Percentiles rank a stretch among this genome's conserved stretches.
phyloP scores from a whole-genome alignment of 2,329 filamentous ascomycete species.

The Xylaria sp. region DNA sequence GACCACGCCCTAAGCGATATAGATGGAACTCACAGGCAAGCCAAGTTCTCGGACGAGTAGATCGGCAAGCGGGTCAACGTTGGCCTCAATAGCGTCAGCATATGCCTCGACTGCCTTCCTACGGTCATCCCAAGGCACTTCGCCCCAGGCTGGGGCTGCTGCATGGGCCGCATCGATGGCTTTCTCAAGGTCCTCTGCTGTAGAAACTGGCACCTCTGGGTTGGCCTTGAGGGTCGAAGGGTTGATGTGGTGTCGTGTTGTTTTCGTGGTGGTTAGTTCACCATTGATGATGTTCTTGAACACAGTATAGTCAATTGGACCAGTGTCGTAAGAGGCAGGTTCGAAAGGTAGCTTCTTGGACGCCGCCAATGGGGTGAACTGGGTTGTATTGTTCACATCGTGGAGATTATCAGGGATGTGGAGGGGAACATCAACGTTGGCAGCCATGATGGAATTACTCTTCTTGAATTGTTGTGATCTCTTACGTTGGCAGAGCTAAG shows the following conservation, averaged over 20 bases:
- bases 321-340: background rate
- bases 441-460: conserved; percentile 14
- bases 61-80: conserved; percentile 31
- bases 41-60: conserved; percentile 38
- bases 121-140: conserved; percentile 50
- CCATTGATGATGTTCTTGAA: conserved; percentile 66
- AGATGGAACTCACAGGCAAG: conserved; percentile 33
- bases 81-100: conserved; percentile 39
- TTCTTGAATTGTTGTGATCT: background rate
- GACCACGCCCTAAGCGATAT: background rate
- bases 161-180: conserved; percentile 60
- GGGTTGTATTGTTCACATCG: background rate
- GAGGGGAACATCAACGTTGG: conserved; percentile 14
- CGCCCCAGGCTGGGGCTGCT: conserved; percentile 60
- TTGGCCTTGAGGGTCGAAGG: conserved; percentile 62
- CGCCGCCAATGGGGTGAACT: background rate
- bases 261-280: conserved; percentile 54
- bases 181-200: conserved; percentile 60
- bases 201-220: conserved; percentile 62
- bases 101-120: conserved; percentile 40
- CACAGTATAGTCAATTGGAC: conserved; percentile 46
- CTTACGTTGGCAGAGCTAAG: background rate
- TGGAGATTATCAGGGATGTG: background rate
- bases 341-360: background rate
- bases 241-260: conserved; percentile 62